Evolutionary conservation across 331 rosid species (phyloP), one percentile per base, ranked within the genome.

Genomic region (Erythrophleum ivorense): DNA sequence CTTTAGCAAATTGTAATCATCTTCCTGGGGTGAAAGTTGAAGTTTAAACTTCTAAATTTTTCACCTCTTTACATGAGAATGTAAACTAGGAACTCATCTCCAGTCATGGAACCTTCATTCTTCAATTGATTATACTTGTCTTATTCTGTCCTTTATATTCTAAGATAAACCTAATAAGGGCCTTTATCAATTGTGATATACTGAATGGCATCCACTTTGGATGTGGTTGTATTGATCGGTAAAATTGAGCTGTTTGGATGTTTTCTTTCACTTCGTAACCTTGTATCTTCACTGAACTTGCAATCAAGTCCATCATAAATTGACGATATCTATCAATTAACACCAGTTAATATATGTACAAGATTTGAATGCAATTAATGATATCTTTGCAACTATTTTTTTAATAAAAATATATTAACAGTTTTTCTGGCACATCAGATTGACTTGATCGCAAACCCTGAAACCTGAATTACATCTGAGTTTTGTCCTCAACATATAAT

Each of bases 11-110:
- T 87, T 91, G 85, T 83, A 81, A 83, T 81, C 84, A 81, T 63
- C 71, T 69, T 69, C 50, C 66, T 79, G 82, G 75, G 83, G 86
- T 49, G 81, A 84, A 80, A 80, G 86, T 77, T 82, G 68, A 55
- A 78, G 78, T 53, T 86, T 69, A 46, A 81, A 84, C 79, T 73
- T 80, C 63, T 72, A 71, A 65, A 53, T 77, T 71, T 77, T 71
- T 78, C 65, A 84, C 70, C 55, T 70, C 64, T 75, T 21, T 71
- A 74, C 77, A 58, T 85, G 73, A 71, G 58, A 85, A 85, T 78
- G 85, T 83, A 89, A 83, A 83, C 80, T 83, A 85, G 87, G 80
- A 77, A 73, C 70, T 79, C 63, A 36, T 83, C 71, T 82, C 69
- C 55, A 69, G 70, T 67, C 71, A 57, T 78, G 78, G 33, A 85